These are phyloP conservation scores for Scheffersomyces cryptocercus DNA, from an alignment of 1,139 yeast species.

Conservation along the genomic window DNA sequence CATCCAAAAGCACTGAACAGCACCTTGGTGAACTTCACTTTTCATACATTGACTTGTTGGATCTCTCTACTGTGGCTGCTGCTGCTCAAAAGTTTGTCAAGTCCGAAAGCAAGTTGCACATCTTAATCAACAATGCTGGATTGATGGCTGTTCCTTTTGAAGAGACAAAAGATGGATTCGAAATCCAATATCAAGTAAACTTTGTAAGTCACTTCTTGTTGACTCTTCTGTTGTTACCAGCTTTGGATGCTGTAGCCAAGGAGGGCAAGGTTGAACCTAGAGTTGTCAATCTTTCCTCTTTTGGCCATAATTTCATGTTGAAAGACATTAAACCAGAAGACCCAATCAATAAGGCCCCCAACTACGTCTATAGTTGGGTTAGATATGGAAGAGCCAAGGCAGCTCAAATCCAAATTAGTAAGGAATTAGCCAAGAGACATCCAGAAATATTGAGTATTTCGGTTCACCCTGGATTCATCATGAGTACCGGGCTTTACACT, in stretches of 20 bases:
- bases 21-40: constrained; percentile 31
- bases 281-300: constrained; percentile 33
- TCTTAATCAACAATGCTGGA: constrained; percentile 46
- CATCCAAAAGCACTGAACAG: constrained; percentile 17
- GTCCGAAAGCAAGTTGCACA: constrained; percentile 30
- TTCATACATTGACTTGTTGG: constrained; percentile 35
- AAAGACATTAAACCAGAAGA: constrained; percentile 27
- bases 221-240: constrained; percentile 31
- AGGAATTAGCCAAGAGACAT: constrained; percentile 25
- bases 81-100: constrained; percentile 28
- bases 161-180: constrained; percentile 38
- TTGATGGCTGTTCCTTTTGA: constrained; percentile 41
- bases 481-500: constrained; percentile 36
- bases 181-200: constrained; percentile 46
- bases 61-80: constrained; percentile 28
- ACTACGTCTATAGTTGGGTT: constrained; percentile 27
- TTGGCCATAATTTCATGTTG: constrained; percentile 31
- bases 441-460: constrained; percentile 36
- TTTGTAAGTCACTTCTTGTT: constrained; percentile 36
- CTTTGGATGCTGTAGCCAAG: constrained; percentile 21
- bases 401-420: constrained; percentile 33
- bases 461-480: constrained; percentile 43
- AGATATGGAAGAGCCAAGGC: constrained; percentile 40
- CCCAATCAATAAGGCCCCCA: constrained; percentile 26
- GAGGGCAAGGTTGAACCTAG: constrained; percentile 26